These are phyloP conservation scores for Sugiyamaella americana DNA, from an alignment of 805 yeast species.

Conservation along the genomic window DNA sequence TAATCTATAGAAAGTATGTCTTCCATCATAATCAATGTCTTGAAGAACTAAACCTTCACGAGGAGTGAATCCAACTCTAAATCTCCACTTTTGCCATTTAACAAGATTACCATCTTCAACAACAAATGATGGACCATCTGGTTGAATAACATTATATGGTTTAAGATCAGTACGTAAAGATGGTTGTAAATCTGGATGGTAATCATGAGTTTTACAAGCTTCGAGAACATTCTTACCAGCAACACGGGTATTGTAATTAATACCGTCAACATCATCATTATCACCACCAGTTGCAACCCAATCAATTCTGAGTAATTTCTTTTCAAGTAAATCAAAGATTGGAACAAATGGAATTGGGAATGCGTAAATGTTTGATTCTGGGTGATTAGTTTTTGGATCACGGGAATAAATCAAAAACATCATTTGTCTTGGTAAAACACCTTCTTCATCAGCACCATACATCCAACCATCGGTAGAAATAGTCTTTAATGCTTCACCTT, in stretches of 20 bases:
- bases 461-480: slow-evolving; percentile 73
- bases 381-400: slow-evolving; percentile 46
- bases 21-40: slow-evolving; percentile 68
- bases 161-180: slow-evolving; percentile 48
- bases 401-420: slow-evolving; percentile 75
- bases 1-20: slow-evolving; percentile 67
- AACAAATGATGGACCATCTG: slow-evolving; percentile 72
- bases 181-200: slow-evolving; percentile 20
- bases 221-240: slow-evolving; percentile 45
- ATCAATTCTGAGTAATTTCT: slow-evolving; percentile 64
- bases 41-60: slow-evolving; percentile 78
- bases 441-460: slow-evolving; percentile 70
- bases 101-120: slow-evolving; percentile 48
- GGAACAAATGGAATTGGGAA: slow-evolving; percentile 75
- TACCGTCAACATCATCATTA: slow-evolving; percentile 48
- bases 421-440: slow-evolving; percentile 33
- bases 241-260: slow-evolving; percentile 44
- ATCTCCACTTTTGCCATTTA: slow-evolving; percentile 81
- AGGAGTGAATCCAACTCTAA: slow-evolving; percentile 59
- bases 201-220: slow-evolving; percentile 38
- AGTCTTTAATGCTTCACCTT: slow-evolving; percentile 31
- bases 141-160: slow-evolving; percentile 76
- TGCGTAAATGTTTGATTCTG: slow-evolving; percentile 38
- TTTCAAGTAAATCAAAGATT: slow-evolving; percentile 59
- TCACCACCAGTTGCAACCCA: slow-evolving; percentile 70